A percentile compares a stretch with the other conserved stretches of the same genome.
Conservation (phyloP, 2,329 filamentous ascomycete species). For the Tolypocladium inflatum region DNA sequence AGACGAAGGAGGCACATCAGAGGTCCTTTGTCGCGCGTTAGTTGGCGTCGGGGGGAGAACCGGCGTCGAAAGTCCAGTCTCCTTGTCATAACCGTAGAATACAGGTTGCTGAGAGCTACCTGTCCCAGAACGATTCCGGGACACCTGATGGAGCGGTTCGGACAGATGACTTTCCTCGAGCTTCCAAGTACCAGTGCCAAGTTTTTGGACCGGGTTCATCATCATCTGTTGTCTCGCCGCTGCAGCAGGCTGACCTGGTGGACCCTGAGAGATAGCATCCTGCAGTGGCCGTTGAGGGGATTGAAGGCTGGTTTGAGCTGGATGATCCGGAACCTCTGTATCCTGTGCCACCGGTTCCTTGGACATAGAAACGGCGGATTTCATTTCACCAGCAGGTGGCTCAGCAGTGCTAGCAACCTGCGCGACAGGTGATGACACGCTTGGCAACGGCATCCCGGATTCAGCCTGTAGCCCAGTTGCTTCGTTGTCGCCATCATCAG, state of each 20-base stretch:
- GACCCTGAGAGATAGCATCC: not conserved
- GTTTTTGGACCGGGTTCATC: slow-evolving; percentile 27
- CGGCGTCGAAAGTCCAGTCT: slow-evolving; percentile 28
- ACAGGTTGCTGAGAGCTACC: slow-evolving; percentile 18
- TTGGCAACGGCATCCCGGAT: not conserved
- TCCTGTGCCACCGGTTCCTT: not conserved
- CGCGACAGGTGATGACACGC: not conserved
- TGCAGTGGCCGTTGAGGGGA: not conserved
- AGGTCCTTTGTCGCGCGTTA: slow-evolving; percentile 15
- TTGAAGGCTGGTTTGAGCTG: not conserved
- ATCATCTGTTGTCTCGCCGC: slow-evolving; percentile 8
- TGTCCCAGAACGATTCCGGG: slow-evolving; percentile 23
- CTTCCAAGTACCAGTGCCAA: slow-evolving; percentile 41
- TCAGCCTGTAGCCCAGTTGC: not conserved
- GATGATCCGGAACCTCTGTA: not conserved
- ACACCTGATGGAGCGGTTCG: slow-evolving; percentile 33
- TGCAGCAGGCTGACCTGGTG: not conserved
- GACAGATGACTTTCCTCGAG: slow-evolving; percentile 44
- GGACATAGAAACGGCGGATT: not conserved
- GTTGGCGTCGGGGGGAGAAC: slow-evolving; percentile 1
- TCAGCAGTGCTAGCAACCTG: not conserved
- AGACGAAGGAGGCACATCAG: slow-evolving; percentile 40
- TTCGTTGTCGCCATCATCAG: not conserved
- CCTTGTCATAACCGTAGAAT: slow-evolving; percentile 39
- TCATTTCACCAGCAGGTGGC: not conserved